Evolutionary conservation across 1,284 basidiomycete genomes (phyloP), one percentile per base, ranked within the genome.

Genomic region (Cystobasidiaceae sp.): DNA sequence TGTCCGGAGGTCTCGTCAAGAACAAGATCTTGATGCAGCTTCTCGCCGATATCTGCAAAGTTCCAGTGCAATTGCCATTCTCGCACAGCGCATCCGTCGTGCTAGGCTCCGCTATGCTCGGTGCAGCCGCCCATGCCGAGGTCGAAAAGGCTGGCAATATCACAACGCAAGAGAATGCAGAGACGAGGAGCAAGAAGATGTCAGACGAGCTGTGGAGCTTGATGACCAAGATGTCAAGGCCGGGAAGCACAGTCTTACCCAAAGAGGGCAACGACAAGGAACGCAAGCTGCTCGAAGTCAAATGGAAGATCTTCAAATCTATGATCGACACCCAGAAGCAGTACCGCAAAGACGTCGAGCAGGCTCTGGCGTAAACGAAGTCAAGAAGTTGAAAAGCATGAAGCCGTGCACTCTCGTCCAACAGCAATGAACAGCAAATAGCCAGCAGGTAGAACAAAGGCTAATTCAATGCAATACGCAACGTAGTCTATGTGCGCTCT

Each of bases 221-320:
- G 71, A 98, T 98, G 94, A 91, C 86, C 62, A 86, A 90, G 71
- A 97, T 97, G 93, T 96, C 93, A 11, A 88, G 88, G 54, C 81
- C 86, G 0, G 94, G 89, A 0, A 85, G 82, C 9, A 81, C 87
- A 51, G 81, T 98, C 37, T 77, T 80, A n/a, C 89, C 93, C 13
- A 78, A 81, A 23, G 82, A 84, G 23, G 80, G 82, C 30, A 68
- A 66, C 25, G 68, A 77, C 3, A 83, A 80, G 77, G 87, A 89
- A 77, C 84, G 84, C 77, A 85, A 81, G 75, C 77, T 94, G 69
- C 79, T 96, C 57, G 86, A 91, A 64, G 90, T 88, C 15, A 98
- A 98, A 80, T 98, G 96, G 78, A 86, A 85, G 77, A 93, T 97
- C 73, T 97, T 97, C 81, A 79, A 83, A 59, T 93, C 97, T 76